Percentiles rank a stretch among this genome's conserved stretches.
phyloP scores from a whole-genome alignment of 352 stramenopile genomes.

The Saprolegnia parasitica region DNA sequence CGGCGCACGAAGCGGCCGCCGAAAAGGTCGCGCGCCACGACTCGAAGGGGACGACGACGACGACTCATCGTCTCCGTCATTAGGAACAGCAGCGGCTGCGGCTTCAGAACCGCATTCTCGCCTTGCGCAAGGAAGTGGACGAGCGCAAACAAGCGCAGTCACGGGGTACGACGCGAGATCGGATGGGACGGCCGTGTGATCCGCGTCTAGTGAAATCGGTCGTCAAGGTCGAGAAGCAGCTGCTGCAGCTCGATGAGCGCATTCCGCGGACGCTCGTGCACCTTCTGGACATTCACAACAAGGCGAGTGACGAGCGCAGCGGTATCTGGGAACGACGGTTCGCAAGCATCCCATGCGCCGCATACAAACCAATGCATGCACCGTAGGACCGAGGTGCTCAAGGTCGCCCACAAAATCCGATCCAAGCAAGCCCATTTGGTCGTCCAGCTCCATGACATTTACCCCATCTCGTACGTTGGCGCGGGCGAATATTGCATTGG shows the following conservation, averaged over 20 bases:
- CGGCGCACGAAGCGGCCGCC: neutral
- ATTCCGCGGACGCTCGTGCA: constrained; percentile 28
- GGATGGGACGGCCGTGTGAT: no score
- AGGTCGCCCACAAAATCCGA: constrained; percentile 75
- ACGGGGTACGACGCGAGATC: no score
- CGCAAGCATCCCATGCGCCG: no score
- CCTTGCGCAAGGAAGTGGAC: constrained; percentile 22
- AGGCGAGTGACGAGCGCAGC: constrained; percentile 12
- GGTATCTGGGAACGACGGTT: constrained; percentile 58
- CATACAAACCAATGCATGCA: no score
- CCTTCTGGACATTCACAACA: constrained; percentile 18
- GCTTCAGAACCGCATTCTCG: constrained; percentile 18
- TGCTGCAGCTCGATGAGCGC: constrained; percentile 14
- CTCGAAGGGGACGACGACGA: no score
- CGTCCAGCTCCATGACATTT: constrained; percentile 65
- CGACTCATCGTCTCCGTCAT: neutral
- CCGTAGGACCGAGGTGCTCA: constrained; percentile 61
- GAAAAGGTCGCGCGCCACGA: constrained; percentile 21
- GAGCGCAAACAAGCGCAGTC: constrained; percentile 16
- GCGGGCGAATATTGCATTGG: constrained; percentile 77
- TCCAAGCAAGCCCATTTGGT: constrained; percentile 75
- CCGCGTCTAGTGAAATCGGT: constrained; percentile 30
- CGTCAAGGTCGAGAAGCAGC: constrained; percentile 29
- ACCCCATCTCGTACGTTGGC: constrained; percentile 82
- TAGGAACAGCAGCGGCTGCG: constrained; percentile 19